Percentiles rank a stretch among this genome's conserved stretches.
These are phyloP conservation scores for Penicillium vulpinum DNA, from an alignment of 2,329 filamentous ascomycete species.

Conservation along the genomic window DNA sequence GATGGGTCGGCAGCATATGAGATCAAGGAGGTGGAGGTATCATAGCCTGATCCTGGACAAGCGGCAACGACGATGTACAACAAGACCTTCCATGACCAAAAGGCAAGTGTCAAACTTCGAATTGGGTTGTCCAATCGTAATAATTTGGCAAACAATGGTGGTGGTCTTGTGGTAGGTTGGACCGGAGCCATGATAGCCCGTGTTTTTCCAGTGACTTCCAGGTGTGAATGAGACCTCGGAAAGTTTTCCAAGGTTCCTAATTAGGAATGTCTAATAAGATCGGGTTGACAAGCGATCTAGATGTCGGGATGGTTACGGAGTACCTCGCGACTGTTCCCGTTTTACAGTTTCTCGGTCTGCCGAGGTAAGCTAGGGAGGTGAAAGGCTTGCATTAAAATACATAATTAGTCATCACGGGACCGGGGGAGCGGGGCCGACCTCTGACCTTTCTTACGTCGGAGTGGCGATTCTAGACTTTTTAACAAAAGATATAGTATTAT, in stretches of 20 bases:
- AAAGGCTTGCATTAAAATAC: not conserved
- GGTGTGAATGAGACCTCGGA: not conserved
- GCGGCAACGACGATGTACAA: slow-evolving; percentile 51
- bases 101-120: slow-evolving; percentile 42
- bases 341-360: not conserved
- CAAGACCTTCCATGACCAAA: slow-evolving; percentile 58
- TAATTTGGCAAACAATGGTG: slow-evolving; percentile 16
- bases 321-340: not conserved
- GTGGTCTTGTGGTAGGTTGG: slow-evolving; percentile 11
- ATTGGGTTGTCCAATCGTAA: slow-evolving; percentile 33
- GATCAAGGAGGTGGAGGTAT: slow-evolving; percentile 60
- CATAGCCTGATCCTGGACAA: slow-evolving; percentile 62
- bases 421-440: no score
- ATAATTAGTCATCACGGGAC: slow-evolving; percentile 19
- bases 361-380: not conserved
- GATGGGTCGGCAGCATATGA: slow-evolving; percentile 21
- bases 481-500: no score
- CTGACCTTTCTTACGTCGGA: no score
- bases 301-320: not conserved
- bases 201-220: not conserved
- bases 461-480: no score
- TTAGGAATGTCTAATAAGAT: not conserved
- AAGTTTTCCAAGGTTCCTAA: slow-evolving; percentile 3
- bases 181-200: slow-evolving; percentile 16
- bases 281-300: not conserved